Percentiles rank a stretch among this genome's conserved stretches.
These are phyloP conservation scores for Globisporangium irregulare DNA, from an alignment of 352 stramenopile species.

Conservation along the genomic window DNA sequence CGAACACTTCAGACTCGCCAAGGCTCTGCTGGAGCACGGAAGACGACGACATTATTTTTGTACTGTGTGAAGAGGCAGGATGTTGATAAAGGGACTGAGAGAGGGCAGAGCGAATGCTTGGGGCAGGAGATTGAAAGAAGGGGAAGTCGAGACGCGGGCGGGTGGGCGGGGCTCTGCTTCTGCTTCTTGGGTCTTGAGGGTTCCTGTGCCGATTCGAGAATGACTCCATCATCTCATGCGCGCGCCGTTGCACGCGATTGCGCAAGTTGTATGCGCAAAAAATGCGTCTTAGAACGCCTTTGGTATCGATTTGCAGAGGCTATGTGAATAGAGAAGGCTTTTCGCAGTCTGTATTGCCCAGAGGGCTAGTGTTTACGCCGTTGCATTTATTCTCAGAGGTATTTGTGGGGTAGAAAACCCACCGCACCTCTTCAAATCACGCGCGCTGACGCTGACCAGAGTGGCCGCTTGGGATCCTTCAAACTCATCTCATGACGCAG, in stretches of 20 bases:
- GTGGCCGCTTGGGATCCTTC: not conserved
- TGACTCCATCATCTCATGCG: slow-evolving; percentile 1
- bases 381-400: not conserved
- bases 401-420: not conserved
- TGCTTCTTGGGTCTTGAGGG: slow-evolving; percentile 2
- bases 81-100: not conserved
- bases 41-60: slow-evolving; percentile 44
- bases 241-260: not conserved
- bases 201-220: slow-evolving; percentile 20
- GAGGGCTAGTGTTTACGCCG: not conserved
- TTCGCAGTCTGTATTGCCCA: not conserved
- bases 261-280: slow-evolving; percentile 15
- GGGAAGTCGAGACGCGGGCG: not conserved
- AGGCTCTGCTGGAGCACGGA: slow-evolving; percentile 72
- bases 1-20: slow-evolving; percentile 82
- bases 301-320: not conserved
- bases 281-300: not conserved
- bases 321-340: not conserved
- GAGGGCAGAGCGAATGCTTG: not conserved
- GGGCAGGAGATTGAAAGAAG: slow-evolving; percentile 1
- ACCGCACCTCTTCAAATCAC: not conserved
- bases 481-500: not conserved
- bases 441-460: not conserved
- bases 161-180: not conserved
- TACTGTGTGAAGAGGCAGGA: not conserved